A percentile compares a stretch with the other conserved stretches of the same genome.
Conservation (phyloP, 2,329 filamentous ascomycete genomes). For the Talaromyces sp. region DNA sequence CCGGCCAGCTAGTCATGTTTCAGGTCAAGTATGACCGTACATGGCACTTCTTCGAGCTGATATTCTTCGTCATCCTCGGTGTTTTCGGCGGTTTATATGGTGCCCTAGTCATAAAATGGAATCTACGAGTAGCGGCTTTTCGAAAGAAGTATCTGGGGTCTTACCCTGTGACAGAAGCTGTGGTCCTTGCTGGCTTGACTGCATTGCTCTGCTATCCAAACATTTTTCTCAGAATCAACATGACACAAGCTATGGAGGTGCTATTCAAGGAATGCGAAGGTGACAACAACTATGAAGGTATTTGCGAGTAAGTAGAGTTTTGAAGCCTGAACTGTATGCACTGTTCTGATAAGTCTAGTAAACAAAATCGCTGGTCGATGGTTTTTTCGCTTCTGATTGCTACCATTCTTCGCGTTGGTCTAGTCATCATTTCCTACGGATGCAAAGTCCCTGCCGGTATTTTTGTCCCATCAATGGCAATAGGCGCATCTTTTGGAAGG, state of each 20-base stretch:
- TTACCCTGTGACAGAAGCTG: conserved; percentile 84
- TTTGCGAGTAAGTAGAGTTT: conserved; percentile 66
- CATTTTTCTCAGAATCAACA: conserved; percentile 90
- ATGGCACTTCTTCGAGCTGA: conserved; percentile 95
- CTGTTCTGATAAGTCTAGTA: conserved; percentile 34
- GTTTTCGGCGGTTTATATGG: conserved; percentile 94
- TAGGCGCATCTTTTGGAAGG: conserved; percentile 90
- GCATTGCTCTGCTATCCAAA: conserved; percentile 97
- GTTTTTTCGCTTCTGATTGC: conserved; percentile 75
- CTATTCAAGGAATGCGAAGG: conserved; percentile 92
- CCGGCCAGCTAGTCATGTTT: conserved; percentile 98
- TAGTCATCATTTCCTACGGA: conserved; percentile 94
- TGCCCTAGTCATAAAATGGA: conserved; percentile 97
- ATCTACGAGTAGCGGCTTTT: conserved; percentile 84
- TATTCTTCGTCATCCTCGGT: conserved; percentile 90
- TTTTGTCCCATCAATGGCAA: conserved; percentile 96
- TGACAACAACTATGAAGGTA: conserved; percentile 79
- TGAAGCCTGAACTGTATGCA: not conserved
- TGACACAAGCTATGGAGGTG: conserved; percentile 99
- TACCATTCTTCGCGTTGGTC: conserved; percentile 73
- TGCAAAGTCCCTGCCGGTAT: conserved; percentile 98
- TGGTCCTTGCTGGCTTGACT: conserved; percentile 75
- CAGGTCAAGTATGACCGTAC: conserved; percentile 92
- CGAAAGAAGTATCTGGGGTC: conserved; percentile 85
- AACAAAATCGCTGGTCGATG: conserved; percentile 71